phyloP scores from a whole-genome alignment of 176 grass and related monocot genomes.

The Lolium perenne region DNA sequence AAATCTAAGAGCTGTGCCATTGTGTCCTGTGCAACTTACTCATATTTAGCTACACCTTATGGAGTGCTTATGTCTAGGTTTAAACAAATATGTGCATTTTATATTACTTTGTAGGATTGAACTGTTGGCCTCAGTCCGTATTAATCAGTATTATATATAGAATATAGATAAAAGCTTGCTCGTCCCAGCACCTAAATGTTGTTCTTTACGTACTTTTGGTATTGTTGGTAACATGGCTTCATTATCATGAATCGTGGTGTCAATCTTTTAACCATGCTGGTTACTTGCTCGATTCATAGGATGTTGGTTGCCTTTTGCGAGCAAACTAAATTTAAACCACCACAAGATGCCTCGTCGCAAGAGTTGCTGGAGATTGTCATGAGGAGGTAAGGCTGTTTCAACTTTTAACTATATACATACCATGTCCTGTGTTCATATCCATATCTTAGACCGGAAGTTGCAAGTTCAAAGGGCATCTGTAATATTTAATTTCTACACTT shows the following conservation, averaged over 20 bases:
- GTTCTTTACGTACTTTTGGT: constrained; percentile 6
- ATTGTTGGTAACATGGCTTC: constrained; percentile 28
- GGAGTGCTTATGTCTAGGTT: not conserved
- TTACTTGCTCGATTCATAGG: constrained; percentile 51
- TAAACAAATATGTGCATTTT: not conserved
- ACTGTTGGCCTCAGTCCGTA: not conserved
- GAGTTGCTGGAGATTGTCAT: constrained; percentile 75
- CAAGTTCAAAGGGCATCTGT: constrained; percentile 2
- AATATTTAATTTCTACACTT: constrained; percentile 32
- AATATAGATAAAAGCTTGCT: constrained; percentile 10
- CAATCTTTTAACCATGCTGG: constrained; percentile 4
- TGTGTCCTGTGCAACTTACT: not conserved
- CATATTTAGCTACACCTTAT: not conserved
- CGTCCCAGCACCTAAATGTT: not conserved
- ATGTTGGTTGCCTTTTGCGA: constrained; percentile 90
- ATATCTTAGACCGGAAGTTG: constrained; percentile 1
- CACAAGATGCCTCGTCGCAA: constrained; percentile 58
- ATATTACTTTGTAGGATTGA: not conserved
- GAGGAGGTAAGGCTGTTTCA: constrained; percentile 53
- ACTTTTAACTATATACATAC: constrained; percentile 16
- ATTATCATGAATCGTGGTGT: constrained; percentile 27
- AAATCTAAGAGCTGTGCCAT: not conserved
- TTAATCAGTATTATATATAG: not conserved
- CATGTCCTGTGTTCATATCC: not conserved
- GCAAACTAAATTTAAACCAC: constrained; percentile 65